Conservation (phyloP, 345 rosid genomes). For the Reutealis trisperma region DNA sequence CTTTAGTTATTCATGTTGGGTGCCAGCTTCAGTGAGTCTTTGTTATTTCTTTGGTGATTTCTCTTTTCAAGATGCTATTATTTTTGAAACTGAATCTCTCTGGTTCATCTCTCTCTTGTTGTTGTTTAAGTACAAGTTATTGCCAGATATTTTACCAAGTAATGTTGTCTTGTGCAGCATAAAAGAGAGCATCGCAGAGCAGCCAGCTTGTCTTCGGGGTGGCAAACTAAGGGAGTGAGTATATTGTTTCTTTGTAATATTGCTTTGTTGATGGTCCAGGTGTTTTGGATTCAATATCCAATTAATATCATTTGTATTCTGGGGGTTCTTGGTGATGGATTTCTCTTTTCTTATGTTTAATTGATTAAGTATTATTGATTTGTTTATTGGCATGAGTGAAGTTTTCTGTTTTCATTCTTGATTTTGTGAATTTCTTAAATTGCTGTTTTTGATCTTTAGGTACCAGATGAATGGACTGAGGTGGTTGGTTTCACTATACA, state of each 20-base stretch:
- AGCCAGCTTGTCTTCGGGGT: conserved; percentile 66
- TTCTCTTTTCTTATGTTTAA: neutral
- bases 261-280: neutral
- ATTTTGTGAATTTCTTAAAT: conserved; percentile 16
- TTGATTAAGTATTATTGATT: neutral
- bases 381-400: neutral
- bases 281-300: neutral
- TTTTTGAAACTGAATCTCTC: neutral
- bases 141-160: neutral
- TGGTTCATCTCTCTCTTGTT: neutral
- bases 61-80: neutral
- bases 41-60: neutral
- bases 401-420: conserved; percentile 5
- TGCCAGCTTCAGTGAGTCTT: neutral
- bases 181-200: conserved; percentile 82
- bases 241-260: conserved; percentile 5
- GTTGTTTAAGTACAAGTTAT: neutral
- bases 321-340: neutral
- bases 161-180: conserved; percentile 52
- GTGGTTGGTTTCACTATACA: conserved; percentile 88
- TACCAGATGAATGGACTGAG: conserved; percentile 94
- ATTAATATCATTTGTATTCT: neutral
- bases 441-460: conserved; percentile 44
- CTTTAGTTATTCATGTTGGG: neutral
- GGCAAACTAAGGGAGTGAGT: conserved; percentile 96